Conservation (phyloP, 495 filamentous ascomycete genomes). For the Penicillium cataractarum region DNA sequence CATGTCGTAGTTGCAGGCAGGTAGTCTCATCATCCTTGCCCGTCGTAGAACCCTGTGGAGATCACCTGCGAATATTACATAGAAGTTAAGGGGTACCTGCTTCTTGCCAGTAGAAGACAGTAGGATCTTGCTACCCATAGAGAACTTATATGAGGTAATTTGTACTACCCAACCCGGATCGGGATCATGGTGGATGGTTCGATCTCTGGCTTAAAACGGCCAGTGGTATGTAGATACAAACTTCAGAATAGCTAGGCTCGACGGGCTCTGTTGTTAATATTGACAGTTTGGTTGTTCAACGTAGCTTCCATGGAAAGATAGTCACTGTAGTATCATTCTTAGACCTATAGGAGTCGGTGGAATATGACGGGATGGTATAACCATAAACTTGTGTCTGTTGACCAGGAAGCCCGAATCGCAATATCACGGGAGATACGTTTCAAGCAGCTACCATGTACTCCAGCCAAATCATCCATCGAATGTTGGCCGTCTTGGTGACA, state of each 20-base stretch:
- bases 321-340: neutral
- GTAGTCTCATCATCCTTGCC: neutral
- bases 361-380: constrained; percentile 20
- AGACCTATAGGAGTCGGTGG: constrained; percentile 28
- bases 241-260: neutral
- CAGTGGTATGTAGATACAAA: neutral
- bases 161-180: constrained; percentile 8
- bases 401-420: constrained; percentile 19
- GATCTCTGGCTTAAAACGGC: neutral
- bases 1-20: neutral
- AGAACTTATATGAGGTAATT: constrained; percentile 20
- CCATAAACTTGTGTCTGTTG: constrained; percentile 16
- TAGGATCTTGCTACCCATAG: neutral
- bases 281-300: constrained; percentile 6
- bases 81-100: constrained; percentile 23
- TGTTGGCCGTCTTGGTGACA: neutral
- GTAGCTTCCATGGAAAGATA: neutral
- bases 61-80: constrained; percentile 1
- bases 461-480: neutral
- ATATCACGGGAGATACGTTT: constrained; percentile 7
- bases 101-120: constrained; percentile 3
- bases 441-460: neutral
- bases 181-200: neutral
- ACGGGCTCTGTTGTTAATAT: neutral
- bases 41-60: constrained; percentile 4